These are phyloP conservation scores for Phytopythium kandeliae DNA, from an alignment of 352 stramenopile species.

Conservation along the genomic window DNA sequence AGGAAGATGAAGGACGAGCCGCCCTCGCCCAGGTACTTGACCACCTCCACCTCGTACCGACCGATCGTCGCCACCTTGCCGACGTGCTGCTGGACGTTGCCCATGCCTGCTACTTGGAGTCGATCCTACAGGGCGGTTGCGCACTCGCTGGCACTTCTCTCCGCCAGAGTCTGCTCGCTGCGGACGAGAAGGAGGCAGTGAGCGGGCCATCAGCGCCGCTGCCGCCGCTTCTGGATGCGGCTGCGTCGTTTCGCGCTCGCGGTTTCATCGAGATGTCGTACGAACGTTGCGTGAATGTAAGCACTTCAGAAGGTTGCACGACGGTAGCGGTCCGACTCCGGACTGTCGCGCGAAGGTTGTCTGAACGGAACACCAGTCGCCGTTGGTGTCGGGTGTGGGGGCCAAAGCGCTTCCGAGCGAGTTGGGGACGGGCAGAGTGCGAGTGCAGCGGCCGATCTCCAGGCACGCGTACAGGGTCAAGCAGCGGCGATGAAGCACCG, in stretches of 20 bases:
- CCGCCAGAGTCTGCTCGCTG: no score
- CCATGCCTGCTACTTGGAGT: constrained; percentile 20
- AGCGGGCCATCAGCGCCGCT: neutral
- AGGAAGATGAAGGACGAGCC: constrained; percentile 83
- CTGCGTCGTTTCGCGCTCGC: constrained; percentile 1
- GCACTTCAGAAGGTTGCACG: neutral
- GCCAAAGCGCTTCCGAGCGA: constrained; percentile 8
- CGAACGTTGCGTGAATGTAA: neutral
- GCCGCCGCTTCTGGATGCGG: neutral
- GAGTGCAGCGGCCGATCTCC: constrained; percentile 8
- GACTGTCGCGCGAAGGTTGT: constrained; percentile 10
- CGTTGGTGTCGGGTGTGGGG: constrained; percentile 9
- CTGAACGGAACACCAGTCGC: constrained; percentile 4
- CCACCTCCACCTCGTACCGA: constrained; percentile 54
- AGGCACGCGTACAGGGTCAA: neutral
- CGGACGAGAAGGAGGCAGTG: neutral
- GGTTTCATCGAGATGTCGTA: neutral
- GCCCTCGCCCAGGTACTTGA: constrained; percentile 74
- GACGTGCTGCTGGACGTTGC: constrained; percentile 78
- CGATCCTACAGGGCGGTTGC: no score
- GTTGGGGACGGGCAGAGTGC: neutral
- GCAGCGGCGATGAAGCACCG: constrained; percentile 68
- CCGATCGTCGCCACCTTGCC: constrained; percentile 59
- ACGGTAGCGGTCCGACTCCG: neutral
- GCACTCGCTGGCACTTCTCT: no score